phyloP scores from a whole-genome alignment of 1,284 basidiomycete genomes.

The Schizophyllum commune region DNA sequence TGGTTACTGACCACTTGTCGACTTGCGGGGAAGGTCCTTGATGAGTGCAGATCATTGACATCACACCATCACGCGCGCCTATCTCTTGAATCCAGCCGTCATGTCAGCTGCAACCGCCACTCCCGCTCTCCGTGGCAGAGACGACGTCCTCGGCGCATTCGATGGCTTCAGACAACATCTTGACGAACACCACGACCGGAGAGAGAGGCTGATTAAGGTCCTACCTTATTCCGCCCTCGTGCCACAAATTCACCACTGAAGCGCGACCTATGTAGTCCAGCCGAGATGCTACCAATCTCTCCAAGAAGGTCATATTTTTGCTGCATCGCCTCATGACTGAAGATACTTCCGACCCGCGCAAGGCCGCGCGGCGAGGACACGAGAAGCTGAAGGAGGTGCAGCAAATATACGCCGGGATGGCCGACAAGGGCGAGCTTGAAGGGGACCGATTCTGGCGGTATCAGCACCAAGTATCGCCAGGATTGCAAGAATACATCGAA shows the following conservation, averaged over 20 bases:
- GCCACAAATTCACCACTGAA: not conserved
- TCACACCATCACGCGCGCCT: constrained; percentile 6
- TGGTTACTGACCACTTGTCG: constrained; percentile 2
- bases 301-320: constrained; percentile 93
- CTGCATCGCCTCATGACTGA: constrained; percentile 73
- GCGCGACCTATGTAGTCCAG: constrained; percentile 38
- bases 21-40: not conserved
- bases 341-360: constrained; percentile 24
- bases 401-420: constrained; percentile 54
- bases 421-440: constrained; percentile 44
- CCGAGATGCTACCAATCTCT: constrained; percentile 86
- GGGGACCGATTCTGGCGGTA: constrained; percentile 79
- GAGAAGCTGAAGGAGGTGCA: constrained; percentile 70
- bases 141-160: constrained; percentile 28
- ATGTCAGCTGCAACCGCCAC: not conserved
- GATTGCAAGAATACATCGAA: constrained; percentile 91
- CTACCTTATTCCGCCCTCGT: not conserved
- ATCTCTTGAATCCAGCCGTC: constrained; percentile 5
- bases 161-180: constrained; percentile 58
- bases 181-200: constrained; percentile 66
- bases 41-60: constrained; percentile 4
- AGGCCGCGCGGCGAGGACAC: constrained; percentile 49
- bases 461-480: constrained; percentile 67
- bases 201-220: constrained; percentile 83
- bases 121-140: not conserved